Conservation (phyloP, 148 eudicot genomes). For the Chenopodium quinoa region DNA sequence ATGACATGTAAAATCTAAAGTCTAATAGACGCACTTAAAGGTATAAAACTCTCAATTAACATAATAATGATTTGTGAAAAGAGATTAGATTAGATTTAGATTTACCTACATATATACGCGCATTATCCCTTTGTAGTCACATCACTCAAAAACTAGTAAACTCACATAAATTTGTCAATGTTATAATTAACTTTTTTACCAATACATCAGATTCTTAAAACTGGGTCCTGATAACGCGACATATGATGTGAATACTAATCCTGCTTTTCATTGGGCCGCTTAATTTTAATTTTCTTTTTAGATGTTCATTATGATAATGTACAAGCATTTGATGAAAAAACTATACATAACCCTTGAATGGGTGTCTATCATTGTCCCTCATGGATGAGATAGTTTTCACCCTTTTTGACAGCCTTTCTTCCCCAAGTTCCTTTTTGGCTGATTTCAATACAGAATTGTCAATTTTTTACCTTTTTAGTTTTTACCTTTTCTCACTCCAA, state of each 20-base stretch:
- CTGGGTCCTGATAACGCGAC: background rate
- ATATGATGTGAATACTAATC: conserved; percentile 14
- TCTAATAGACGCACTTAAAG: background rate
- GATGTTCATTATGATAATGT: conserved; percentile 10
- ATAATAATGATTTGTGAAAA: too few species aligned
- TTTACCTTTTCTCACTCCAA: background rate
- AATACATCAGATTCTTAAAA: background rate
- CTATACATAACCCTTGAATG: conserved; percentile 30
- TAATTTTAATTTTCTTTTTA: background rate
- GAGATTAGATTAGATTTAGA: too few species aligned
- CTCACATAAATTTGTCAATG: too few species aligned
- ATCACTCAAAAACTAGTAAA: too few species aligned
- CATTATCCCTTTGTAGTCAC: too few species aligned
- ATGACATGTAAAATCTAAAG: too few species aligned
- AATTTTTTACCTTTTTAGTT: conserved; percentile 13
- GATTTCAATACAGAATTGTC: conserved; percentile 13
- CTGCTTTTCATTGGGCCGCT: background rate
- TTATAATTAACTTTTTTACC: too few species aligned
- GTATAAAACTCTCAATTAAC: background rate
- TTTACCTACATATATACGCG: too few species aligned
- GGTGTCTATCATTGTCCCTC: conserved; percentile 34
- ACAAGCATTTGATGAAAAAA: conserved; percentile 1
- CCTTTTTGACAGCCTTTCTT: conserved; percentile 32
- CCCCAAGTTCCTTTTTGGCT: background rate
- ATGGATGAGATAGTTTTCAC: conserved; percentile 41